Percentiles rank a stretch among this genome's conserved stretches.
phyloP scores from a whole-genome alignment of 768 basidiomycete species.

The Lyophyllum semitale region DNA sequence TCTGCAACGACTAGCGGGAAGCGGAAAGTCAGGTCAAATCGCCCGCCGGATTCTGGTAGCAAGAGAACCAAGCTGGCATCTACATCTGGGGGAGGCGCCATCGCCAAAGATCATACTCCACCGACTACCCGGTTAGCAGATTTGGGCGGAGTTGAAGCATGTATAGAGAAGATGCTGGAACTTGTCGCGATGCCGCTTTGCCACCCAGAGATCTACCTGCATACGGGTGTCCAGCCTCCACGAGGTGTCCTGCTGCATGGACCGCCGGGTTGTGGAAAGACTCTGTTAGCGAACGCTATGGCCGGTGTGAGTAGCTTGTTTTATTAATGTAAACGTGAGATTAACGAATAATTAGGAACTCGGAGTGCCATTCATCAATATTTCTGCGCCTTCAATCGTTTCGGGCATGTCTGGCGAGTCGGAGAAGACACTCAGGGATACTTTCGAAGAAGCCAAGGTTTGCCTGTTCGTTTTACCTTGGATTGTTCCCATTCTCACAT shows the following conservation, averaged over 20 bases:
- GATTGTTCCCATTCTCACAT: background rate
- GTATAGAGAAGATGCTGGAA: constrained; percentile 91
- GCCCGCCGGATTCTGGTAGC: constrained; percentile 51
- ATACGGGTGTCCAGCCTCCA: constrained; percentile 91
- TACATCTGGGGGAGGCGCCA: constrained; percentile 26
- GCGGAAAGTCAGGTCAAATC: constrained; percentile 62
- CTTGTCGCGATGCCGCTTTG: constrained; percentile 94
- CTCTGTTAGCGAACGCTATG: constrained; percentile 89
- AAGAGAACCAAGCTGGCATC: constrained; percentile 56
- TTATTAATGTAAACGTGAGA: constrained; percentile 1
- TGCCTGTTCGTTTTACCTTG: too few species aligned
- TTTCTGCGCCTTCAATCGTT: constrained; percentile 95
- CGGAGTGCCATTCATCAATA: constrained; percentile 87
- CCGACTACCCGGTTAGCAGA: constrained; percentile 79
- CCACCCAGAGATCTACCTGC: constrained; percentile 93
- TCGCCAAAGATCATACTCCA: constrained; percentile 67
- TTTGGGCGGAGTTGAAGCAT: constrained; percentile 84
- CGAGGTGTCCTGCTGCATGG: constrained; percentile 92
- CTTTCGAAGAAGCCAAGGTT: constrained; percentile 96
- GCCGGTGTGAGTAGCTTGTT: constrained; percentile 70
- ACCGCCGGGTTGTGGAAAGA: constrained; percentile 97
- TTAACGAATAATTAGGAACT: constrained; percentile 63
- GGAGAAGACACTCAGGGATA: constrained; percentile 93
- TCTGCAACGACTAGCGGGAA: constrained; percentile 41
- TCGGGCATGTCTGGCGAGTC: constrained; percentile 99